phyloP scores from a whole-genome alignment of 1,139 yeast genomes.

The Scheffersomyces illinoinensis region DNA sequence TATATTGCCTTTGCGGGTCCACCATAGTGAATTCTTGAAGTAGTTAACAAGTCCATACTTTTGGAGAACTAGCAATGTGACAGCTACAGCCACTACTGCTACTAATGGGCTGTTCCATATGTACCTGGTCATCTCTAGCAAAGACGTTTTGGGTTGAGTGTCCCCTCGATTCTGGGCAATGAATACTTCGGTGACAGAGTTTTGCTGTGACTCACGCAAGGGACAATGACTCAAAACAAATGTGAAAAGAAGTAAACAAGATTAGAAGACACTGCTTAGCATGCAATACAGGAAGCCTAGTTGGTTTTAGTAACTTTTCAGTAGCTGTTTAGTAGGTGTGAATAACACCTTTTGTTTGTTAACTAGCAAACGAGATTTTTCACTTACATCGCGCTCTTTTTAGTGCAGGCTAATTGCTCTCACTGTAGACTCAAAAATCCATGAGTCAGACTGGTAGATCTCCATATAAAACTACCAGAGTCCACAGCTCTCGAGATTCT shows the following conservation, averaged over 20 bases:
- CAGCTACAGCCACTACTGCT: constrained; percentile 3
- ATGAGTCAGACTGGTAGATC: not conserved
- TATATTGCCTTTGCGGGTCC: not conserved
- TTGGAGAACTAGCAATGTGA: constrained; percentile 4
- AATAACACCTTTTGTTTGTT: not conserved
- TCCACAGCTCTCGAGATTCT: not conserved
- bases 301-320: too few species aligned
- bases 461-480: not conserved
- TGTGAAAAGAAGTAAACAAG: not conserved
- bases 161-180: not conserved
- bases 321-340: too few species aligned
- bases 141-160: not conserved
- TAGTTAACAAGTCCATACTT: constrained; percentile 3
- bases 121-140: not conserved
- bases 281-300: not conserved
- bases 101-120: not conserved
- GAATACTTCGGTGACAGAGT: not conserved
- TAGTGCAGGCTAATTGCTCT: not conserved
- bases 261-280: not conserved
- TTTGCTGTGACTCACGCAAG: not conserved
- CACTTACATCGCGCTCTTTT: not conserved
- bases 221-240: not conserved
- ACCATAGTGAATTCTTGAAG: not conserved
- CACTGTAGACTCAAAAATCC: not conserved
- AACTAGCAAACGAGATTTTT: not conserved